Conservation (phyloP, 176 grass and related monocot genomes). For the Alloteropsis semialata region DNA sequence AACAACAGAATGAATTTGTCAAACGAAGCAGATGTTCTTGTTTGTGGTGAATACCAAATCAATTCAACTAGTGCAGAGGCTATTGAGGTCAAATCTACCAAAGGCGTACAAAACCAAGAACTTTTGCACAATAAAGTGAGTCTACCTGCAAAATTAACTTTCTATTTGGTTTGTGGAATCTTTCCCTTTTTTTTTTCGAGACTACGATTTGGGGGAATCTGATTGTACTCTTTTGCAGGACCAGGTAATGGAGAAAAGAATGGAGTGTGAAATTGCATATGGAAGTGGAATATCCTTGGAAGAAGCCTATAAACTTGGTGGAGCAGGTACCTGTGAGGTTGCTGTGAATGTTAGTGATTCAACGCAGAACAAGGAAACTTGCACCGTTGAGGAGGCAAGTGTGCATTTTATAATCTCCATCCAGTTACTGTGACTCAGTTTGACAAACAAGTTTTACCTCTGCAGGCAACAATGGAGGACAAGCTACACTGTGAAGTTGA, state of each 20-base stretch:
- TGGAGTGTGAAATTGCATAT: neutral
- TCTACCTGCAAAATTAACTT: slow-evolving; percentile 1
- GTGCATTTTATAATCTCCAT: slow-evolving; percentile 9
- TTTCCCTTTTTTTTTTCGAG: neutral
- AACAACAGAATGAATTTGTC: slow-evolving; percentile 1
- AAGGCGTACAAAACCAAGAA: slow-evolving; percentile 15
- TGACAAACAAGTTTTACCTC: slow-evolving; percentile 24
- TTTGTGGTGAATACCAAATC: neutral
- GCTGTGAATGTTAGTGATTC: slow-evolving; percentile 11
- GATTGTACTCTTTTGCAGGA: slow-evolving; percentile 21
- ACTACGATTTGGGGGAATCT: slow-evolving; percentile 17
- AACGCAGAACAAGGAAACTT: slow-evolving; percentile 13
- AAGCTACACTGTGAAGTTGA: slow-evolving; percentile 17
- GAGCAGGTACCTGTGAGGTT: neutral
- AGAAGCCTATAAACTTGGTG: slow-evolving; percentile 3
- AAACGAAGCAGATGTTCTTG: slow-evolving; percentile 1
- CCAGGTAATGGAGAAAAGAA: slow-evolving; percentile 13
- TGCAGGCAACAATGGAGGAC: slow-evolving; percentile 26
- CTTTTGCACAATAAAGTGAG: slow-evolving; percentile 34
- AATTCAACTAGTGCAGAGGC: neutral
- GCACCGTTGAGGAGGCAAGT: slow-evolving; percentile 18
- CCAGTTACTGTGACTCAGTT: neutral
- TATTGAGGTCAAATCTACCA: slow-evolving; percentile 25
- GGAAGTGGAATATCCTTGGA: slow-evolving; percentile 24
- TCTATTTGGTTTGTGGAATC: slow-evolving; percentile 22